Percentiles rank a stretch among this genome's conserved stretches.
Evolutionary conservation across 2,329 filamentous ascomycete species (phyloP).

Genomic region (Stagonosporopsis rhizophila): DNA sequence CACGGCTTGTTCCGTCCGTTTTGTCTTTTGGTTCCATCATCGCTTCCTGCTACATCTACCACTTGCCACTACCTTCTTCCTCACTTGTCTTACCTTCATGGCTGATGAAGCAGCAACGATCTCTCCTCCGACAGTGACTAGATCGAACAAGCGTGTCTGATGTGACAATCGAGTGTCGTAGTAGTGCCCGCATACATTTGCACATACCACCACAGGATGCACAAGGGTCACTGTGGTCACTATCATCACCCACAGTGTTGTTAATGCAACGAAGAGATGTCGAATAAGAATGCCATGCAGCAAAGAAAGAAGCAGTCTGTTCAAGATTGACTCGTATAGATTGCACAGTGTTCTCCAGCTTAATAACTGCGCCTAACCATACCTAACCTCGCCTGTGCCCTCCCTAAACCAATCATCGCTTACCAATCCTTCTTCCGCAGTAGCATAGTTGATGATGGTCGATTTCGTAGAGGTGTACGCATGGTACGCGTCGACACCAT

Average conservation of each 20-base stretch:
- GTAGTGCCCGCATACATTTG: no score
- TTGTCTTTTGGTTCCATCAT: not conserved
- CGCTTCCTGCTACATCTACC: not conserved
- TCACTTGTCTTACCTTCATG: not conserved
- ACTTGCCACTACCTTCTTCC: not conserved
- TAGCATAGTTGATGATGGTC: conserved; percentile 73
- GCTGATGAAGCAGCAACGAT: not conserved
- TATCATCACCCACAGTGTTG: no score
- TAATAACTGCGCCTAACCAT: conserved; percentile 52
- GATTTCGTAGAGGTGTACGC: conserved; percentile 65
- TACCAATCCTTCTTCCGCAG: conserved; percentile 58
- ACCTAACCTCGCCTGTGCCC: conserved; percentile 63
- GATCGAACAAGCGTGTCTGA: no score
- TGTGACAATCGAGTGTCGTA: no score
- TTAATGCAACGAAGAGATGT: not conserved
- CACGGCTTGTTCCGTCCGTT: not conserved
- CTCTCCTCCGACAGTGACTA: not conserved
- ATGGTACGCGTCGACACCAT: conserved; percentile 64
- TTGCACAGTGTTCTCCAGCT: not conserved
- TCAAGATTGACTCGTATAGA: not conserved
- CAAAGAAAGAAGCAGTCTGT: not conserved
- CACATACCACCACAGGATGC: no score
- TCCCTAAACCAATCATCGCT: conserved; percentile 65
- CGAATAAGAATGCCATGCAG: not conserved
- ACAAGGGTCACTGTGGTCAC: no score